Evolutionary conservation across 441 rosid species (phyloP).

Genomic region (Gossypium lobatum): DNA sequence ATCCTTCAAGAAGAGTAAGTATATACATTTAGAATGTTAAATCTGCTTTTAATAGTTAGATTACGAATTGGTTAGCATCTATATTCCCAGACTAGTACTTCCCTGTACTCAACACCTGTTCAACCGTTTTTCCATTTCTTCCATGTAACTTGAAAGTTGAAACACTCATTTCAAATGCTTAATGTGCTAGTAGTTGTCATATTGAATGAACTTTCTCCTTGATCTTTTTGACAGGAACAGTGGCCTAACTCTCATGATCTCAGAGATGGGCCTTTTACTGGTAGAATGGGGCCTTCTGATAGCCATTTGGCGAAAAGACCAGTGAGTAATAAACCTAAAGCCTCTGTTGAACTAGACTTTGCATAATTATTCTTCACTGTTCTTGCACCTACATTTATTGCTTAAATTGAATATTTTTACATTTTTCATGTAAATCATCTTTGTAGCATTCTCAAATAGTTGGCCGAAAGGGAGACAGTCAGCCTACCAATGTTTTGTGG

Average conservation of each 20-base stretch:
- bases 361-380: background rate
- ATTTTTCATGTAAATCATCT: slow-evolving; percentile 16
- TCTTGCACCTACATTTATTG: background rate
- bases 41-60: background rate
- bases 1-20: slow-evolving; percentile 68
- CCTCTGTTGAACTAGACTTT: slow-evolving; percentile 7
- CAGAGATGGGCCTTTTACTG: slow-evolving; percentile 39
- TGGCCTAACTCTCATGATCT: slow-evolving; percentile 43
- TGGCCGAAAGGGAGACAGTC: slow-evolving; percentile 48
- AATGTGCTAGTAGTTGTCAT: background rate
- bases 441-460: slow-evolving; percentile 50
- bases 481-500: slow-evolving; percentile 79
- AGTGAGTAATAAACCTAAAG: slow-evolving; percentile 35
- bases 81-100: background rate
- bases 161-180: background rate
- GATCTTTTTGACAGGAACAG: slow-evolving; percentile 48
- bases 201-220: slow-evolving; percentile 10
- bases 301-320: slow-evolving; percentile 39
- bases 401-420: background rate
- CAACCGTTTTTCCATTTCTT: background rate
- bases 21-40: slow-evolving; percentile 8
- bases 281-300: slow-evolving; percentile 31
- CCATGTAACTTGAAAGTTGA: background rate
- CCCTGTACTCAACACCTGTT: background rate
- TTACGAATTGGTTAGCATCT: background rate